Evolutionary conservation across 345 rosid species (phyloP).

Genomic region (Crucihimalaya himalaica): DNA sequence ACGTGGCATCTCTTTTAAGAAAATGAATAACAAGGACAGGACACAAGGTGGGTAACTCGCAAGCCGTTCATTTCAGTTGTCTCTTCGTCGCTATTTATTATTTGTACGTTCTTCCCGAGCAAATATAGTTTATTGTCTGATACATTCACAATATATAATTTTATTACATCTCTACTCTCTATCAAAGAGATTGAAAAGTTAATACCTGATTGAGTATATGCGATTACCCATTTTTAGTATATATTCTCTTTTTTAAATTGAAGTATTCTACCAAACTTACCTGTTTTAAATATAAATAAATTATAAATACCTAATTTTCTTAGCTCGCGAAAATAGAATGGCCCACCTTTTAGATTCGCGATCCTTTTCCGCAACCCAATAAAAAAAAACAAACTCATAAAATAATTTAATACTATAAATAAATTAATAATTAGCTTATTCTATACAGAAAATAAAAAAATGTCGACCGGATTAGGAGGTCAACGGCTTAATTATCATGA

Average conservation of each 20-base stretch:
- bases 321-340: neutral
- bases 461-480: conserved; percentile 25
- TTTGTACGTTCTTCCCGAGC: conserved; percentile 15
- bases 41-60: conserved; percentile 14
- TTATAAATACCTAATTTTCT: neutral
- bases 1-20: conserved; percentile 16
- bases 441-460: neutral
- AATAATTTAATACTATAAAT: neutral
- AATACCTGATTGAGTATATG: conserved; percentile 16
- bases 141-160: neutral
- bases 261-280: conserved; percentile 27
- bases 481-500: conserved; percentile 16
- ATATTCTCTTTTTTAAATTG: neutral
- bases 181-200: conserved; percentile 3
- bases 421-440: neutral
- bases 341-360: conserved; percentile 27
- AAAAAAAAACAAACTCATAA: neutral
- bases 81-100: conserved; percentile 19
- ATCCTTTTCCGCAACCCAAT: conserved; percentile 28
- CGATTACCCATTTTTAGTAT: conserved; percentile 24
- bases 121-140: neutral
- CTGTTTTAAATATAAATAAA: neutral
- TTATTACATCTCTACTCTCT: neutral
- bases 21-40: conserved; percentile 10
- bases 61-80: conserved; percentile 19